A percentile compares a stretch with the other conserved stretches of the same genome.
phyloP scores from a whole-genome alignment of 805 yeast species.

The Ascoidea rubescens region DNA sequence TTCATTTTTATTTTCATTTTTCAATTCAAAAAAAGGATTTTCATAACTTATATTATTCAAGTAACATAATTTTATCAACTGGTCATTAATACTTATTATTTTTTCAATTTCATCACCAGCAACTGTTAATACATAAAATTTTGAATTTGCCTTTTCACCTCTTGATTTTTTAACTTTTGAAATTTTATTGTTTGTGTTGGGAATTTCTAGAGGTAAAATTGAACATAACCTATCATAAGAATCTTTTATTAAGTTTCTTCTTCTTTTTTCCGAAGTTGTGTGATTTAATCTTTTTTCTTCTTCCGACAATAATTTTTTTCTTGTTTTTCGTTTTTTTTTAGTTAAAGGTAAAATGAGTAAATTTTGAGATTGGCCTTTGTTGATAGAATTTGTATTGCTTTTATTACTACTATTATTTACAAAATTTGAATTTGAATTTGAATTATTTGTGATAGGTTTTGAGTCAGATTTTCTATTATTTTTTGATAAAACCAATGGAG shows the following conservation, averaged over 20 bases:
- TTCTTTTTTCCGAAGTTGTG: conserved; percentile 23
- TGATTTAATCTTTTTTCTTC: conserved; percentile 23
- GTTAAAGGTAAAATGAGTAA: not conserved
- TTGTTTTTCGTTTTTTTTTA: conserved; percentile 9
- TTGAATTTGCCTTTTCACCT: conserved; percentile 9
- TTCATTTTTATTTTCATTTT: too few relatives aligned
- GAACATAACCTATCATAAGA: conserved; percentile 22
- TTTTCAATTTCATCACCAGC: conserved; percentile 18
- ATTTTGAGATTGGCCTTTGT: too few relatives aligned
- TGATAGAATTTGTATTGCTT: not conserved
- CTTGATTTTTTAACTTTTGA: conserved; percentile 3
- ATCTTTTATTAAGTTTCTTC: conserved; percentile 22
- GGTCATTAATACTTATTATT: conserved; percentile 11
- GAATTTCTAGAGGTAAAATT: conserved; percentile 12
- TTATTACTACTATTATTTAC: not conserved
- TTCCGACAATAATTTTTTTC: conserved; percentile 14
- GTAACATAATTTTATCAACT: too few relatives aligned
- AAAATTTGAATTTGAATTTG: not conserved
- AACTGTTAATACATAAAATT: conserved; percentile 15
- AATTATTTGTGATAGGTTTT: not conserved
- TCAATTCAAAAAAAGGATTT: too few relatives aligned
- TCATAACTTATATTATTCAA: too few relatives aligned
- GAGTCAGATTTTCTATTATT: too few relatives aligned
- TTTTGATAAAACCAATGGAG: too few relatives aligned
- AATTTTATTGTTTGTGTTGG: conserved; percentile 1